phyloP scores from a whole-genome alignment of 2,329 filamentous ascomycete species.

The Stagonosporopsis cucurbitacearum region DNA sequence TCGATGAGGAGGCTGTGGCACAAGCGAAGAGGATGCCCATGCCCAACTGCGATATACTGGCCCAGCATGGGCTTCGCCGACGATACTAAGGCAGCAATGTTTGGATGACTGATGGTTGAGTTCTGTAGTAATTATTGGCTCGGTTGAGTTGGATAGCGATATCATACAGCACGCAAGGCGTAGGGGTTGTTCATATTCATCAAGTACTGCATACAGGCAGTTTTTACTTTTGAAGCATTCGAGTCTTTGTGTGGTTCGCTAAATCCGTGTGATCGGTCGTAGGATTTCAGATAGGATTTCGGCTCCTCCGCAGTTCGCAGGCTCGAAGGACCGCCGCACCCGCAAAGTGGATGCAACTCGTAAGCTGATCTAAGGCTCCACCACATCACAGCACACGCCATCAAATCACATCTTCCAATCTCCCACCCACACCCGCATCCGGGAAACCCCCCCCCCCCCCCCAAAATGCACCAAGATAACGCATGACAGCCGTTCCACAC shows the following conservation, averaged over 20 bases:
- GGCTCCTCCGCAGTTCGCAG: neutral
- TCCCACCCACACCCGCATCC: neutral
- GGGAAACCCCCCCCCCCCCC: slow-evolving; percentile 1
- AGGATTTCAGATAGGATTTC: neutral
- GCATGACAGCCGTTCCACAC: slow-evolving; percentile 13
- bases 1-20: slow-evolving; percentile 79
- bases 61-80: slow-evolving; percentile 50
- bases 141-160: slow-evolving; percentile 1
- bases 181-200: slow-evolving; percentile 3
- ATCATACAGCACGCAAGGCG: slow-evolving; percentile 13
- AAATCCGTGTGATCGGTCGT: neutral
- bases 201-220: slow-evolving; percentile 1
- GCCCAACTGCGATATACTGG: slow-evolving; percentile 64
- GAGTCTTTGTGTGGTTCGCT: neutral
- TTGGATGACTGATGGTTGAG: neutral
- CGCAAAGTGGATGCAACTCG: neutral
- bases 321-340: neutral
- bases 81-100: slow-evolving; percentile 6
- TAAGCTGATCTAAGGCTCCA: slow-evolving; percentile 1
- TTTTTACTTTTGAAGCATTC: neutral
- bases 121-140: slow-evolving; percentile 18
- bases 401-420: slow-evolving; percentile 3
- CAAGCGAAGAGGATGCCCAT: slow-evolving; percentile 68
- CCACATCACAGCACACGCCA: neutral
- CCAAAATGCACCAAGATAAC: slow-evolving; percentile 11